Evolutionary conservation across 2,329 filamentous ascomycete species (phyloP), one percentile per base, ranked within the genome.

Genomic region (Aspergillus aculeatinus): DNA sequence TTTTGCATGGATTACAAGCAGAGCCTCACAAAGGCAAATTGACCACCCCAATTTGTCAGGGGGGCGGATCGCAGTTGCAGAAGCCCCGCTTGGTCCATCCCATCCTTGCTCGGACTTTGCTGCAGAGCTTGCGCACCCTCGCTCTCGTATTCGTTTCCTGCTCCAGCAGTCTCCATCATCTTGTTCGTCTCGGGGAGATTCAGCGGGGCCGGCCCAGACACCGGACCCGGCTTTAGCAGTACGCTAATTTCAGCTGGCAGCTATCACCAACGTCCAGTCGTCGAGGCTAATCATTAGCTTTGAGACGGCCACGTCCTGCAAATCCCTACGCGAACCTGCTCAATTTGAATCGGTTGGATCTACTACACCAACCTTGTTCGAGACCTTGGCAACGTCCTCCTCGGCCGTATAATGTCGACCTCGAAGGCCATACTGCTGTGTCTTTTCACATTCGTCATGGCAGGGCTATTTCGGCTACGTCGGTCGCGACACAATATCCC

Each of bases 401-500:
- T 42, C 31, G 47, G 21, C 48, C 35, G 25, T 27, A 44, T 44
- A 16, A 44, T 44, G 39, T n/a, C 39, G 39, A 19, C 39, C 16
- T 16, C 39, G 39, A 44, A n/a, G 39, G 14, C 16, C 16, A 16
- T 14, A 51, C 51, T 54, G 50, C 11, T 42, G 42, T n/a, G 31
- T 29, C n/a, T 35, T 1, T 19, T 39, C 5, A 52, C 61, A 19
- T 60, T 60, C 27, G 51, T 57, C 11, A 74, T 73, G 72, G 66
- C 72, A 7, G 63, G 68, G 11, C 62, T 75, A 3, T 56, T 73
- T 23, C 67, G 72, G 21, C 66, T 74, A 14, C 64, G 74, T 10
- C 70, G 67, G 52, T 70, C 67, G 57, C 71, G 72, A 58, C 73
- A 68, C 39, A 73, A 68, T 31, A 72, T 72, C 2, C 78, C 77